Conservation (phyloP, 768 basidiomycete species). For the Lactarius tabidus region DNA sequence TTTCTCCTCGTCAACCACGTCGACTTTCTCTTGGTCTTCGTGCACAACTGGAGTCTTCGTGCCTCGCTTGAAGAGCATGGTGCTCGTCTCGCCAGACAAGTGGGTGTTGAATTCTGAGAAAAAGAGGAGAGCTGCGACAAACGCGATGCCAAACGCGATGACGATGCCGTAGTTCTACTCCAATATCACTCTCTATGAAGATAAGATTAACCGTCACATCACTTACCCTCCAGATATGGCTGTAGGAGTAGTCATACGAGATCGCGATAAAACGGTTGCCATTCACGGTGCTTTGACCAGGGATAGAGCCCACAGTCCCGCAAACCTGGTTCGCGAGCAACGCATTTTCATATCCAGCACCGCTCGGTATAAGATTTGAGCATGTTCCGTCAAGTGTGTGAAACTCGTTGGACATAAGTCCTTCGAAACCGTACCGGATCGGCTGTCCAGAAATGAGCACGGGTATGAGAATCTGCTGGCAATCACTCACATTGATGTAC, state of each 20-base stretch:
- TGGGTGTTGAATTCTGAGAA: conserved; percentile 54
- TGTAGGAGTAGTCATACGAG: conserved; percentile 39
- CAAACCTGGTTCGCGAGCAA: conserved; percentile 69
- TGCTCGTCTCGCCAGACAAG: conserved; percentile 35
- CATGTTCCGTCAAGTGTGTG: conserved; percentile 60
- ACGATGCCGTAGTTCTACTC: conserved; percentile 66
- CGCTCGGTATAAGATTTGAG: conserved; percentile 55
- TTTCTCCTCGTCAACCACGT: conserved; percentile 32
- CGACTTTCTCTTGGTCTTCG: conserved; percentile 19
- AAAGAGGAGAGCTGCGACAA: conserved; percentile 50
- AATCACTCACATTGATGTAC: conserved; percentile 50
- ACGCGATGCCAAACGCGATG: conserved; percentile 57
- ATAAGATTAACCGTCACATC: neutral
- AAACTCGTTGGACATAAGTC: conserved; percentile 79
- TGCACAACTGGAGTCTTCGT: conserved; percentile 30
- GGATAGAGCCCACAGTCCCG: conserved; percentile 57
- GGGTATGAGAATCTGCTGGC: conserved; percentile 14
- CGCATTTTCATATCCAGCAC: conserved; percentile 56
- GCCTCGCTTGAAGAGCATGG: conserved; percentile 66
- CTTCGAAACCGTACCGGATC: conserved; percentile 69
- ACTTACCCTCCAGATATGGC: conserved; percentile 49
- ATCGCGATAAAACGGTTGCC: conserved; percentile 55
- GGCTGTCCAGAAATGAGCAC: conserved; percentile 42
- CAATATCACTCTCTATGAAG: neutral
- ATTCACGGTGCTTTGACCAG: conserved; percentile 57